phyloP scores from a whole-genome alignment of 345 rosid species.

The Murraya koenigii region DNA sequence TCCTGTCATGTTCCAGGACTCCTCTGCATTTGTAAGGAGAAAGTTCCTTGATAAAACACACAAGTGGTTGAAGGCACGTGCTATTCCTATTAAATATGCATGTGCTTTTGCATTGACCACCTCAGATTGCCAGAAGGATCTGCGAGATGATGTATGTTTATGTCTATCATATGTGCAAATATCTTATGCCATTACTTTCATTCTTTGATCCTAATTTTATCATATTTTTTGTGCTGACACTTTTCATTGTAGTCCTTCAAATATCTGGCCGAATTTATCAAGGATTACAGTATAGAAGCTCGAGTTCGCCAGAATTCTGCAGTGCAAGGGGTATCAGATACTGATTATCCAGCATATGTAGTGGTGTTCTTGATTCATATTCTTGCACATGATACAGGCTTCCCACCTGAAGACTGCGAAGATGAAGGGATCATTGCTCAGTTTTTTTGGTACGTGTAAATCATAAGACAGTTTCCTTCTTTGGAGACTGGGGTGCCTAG shows the following conservation, averaged over 20 bases:
- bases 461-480: slow-evolving; percentile 4
- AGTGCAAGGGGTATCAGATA: slow-evolving; percentile 41
- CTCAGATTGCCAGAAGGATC: slow-evolving; percentile 49
- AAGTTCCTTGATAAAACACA: slow-evolving; percentile 58
- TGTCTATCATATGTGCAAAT: slow-evolving; percentile 12
- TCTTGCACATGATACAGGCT: slow-evolving; percentile 70
- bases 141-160: slow-evolving; percentile 58
- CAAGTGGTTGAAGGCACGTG: slow-evolving; percentile 57
- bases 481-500: neutral
- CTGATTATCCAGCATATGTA: slow-evolving; percentile 67
- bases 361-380: slow-evolving; percentile 78
- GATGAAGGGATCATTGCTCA: slow-evolving; percentile 63
- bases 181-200: neutral
- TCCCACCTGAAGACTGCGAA: slow-evolving; percentile 65
- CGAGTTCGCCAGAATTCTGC: slow-evolving; percentile 39
- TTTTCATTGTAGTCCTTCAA: slow-evolving; percentile 48
- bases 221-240: slow-evolving; percentile 22
- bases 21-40: slow-evolving; percentile 49
- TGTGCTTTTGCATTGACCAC: slow-evolving; percentile 72
- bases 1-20: slow-evolving; percentile 53
- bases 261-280: slow-evolving; percentile 71
- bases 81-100: slow-evolving; percentile 77
- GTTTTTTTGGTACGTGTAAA: slow-evolving; percentile 56
- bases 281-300: slow-evolving; percentile 51
- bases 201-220: slow-evolving; percentile 2